These are phyloP conservation scores for Elongisporangium undulatum DNA, from an alignment of 352 stramenopile species.

Conservation along the genomic window DNA sequence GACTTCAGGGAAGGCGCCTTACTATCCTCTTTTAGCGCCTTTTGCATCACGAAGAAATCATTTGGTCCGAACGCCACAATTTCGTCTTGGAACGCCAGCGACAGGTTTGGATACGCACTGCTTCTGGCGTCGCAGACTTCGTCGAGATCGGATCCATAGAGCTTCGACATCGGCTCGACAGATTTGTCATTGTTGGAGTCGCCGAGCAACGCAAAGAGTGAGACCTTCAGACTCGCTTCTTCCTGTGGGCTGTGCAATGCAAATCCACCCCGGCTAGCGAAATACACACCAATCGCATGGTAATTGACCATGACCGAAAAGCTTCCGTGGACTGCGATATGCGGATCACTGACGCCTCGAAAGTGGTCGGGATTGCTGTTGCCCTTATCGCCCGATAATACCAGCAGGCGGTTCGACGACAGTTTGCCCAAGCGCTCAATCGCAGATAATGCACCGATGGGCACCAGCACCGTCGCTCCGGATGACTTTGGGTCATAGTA, in stretches of 20 bases:
- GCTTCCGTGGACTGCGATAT: conserved; percentile 94
- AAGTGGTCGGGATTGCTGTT: conserved; percentile 94
- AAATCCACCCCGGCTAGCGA: conserved; percentile 89
- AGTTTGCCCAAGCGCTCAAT: conserved; percentile 68
- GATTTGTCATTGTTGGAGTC: conserved; percentile 10
- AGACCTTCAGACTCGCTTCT: conserved; percentile 92
- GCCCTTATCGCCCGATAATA: conserved; percentile 93
- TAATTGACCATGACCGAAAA: conserved; percentile 97
- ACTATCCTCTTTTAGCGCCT: conserved; percentile 78
- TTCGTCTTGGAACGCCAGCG: conserved; percentile 77
- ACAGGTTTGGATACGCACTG: conserved; percentile 58
- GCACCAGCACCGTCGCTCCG: conserved; percentile 86
- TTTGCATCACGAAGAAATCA: conserved; percentile 95
- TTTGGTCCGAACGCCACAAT: conserved; percentile 91
- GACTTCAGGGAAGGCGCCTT: conserved; percentile 80
- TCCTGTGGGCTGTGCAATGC: conserved; percentile 91
- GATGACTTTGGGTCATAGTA: conserved; percentile 60
- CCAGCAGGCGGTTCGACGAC: conserved; percentile 50
- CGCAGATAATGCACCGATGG: conserved; percentile 85
- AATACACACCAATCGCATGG: conserved; percentile 90
- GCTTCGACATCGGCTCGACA: conserved; percentile 18
- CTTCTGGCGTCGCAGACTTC: conserved; percentile 57
- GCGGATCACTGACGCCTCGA: conserved; percentile 85
- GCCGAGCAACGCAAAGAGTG: conserved; percentile 72
- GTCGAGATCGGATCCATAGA: conserved; percentile 57